Evolutionary conservation across 495 filamentous ascomycete species (phyloP).

Genomic region (Pseudoneurospora amorphoporcata): DNA sequence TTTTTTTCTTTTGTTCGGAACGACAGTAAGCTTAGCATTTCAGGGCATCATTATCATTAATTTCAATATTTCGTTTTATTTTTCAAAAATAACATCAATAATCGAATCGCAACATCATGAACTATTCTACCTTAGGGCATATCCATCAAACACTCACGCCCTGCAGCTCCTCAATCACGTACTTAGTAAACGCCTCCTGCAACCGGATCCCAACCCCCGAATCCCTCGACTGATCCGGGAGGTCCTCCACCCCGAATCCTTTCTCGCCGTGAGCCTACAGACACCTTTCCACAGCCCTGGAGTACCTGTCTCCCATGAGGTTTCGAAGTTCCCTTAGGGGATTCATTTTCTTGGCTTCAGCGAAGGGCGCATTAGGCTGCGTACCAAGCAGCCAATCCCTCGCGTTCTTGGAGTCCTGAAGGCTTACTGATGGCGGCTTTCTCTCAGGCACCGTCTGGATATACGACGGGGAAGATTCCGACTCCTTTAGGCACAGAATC

Average conservation of each 20-base stretch:
- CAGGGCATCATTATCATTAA: too few relatives aligned
- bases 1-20: too few relatives aligned
- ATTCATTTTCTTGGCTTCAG: not conserved
- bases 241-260: conserved; percentile 19
- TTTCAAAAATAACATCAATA: too few relatives aligned
- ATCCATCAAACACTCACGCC: conserved; percentile 5
- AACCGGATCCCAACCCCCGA: conserved; percentile 10
- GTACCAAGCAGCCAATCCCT: too few relatives aligned
- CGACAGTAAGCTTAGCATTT: too few relatives aligned
- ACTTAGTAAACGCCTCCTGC: conserved; percentile 21
- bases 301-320: conserved; percentile 17
- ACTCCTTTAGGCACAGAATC: conserved; percentile 24
- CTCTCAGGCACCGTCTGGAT: too few relatives aligned
- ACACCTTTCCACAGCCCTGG: conserved; percentile 16
- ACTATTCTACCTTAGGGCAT: too few relatives aligned
- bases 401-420: too few relatives aligned
- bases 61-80: too few relatives aligned
- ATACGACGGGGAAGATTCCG: too few relatives aligned
- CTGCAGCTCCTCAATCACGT: conserved; percentile 19
- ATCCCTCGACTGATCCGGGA: conserved; percentile 15
- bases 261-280: conserved; percentile 22
- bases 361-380: conserved; percentile 8
- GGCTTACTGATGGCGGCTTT: conserved; percentile 8
- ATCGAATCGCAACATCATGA: too few relatives aligned
- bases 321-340: conserved; percentile 16